Conservation (phyloP, 2,329 filamentous ascomycete species). For the Celoporthe dispersa region DNA sequence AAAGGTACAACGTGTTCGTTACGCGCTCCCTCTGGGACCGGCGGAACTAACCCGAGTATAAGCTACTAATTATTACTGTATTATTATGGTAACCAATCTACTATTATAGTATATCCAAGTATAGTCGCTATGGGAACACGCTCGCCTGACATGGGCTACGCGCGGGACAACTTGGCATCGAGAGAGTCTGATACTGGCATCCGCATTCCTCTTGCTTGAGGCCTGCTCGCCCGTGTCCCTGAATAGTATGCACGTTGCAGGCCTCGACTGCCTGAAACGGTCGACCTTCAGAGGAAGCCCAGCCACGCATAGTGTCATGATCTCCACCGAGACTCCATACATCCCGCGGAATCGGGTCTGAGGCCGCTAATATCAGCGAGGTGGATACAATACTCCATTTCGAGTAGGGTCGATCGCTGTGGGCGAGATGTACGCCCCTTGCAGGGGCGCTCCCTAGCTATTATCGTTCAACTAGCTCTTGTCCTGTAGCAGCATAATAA, state of each 20-base stretch:
- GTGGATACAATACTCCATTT: slow-evolving; percentile 11
- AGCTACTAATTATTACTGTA: background rate
- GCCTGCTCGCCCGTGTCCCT: background rate
- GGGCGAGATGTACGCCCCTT: slow-evolving; percentile 16
- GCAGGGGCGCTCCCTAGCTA: slow-evolving; percentile 1
- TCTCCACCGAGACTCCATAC: background rate
- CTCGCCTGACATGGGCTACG: background rate
- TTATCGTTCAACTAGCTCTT: background rate
- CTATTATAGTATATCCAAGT: background rate
- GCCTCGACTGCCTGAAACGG: background rate
- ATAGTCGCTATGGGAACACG: background rate
- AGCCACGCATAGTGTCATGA: background rate
- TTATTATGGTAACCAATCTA: background rate
- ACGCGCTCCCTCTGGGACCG: background rate
- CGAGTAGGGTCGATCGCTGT: slow-evolving; percentile 16
- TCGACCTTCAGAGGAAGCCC: background rate
- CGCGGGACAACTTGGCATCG: background rate
- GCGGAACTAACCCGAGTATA: background rate
- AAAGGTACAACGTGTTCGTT: background rate
- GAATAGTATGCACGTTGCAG: background rate
- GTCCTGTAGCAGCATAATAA: background rate
- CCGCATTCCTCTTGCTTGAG: background rate
- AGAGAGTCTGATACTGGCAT: background rate
- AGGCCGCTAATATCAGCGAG: slow-evolving; percentile 4
- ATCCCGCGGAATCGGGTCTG: background rate